These are phyloP conservation scores for Botrytis squamosa DNA, from an alignment of 2,329 filamentous ascomycete genomes.

Conservation along the genomic window DNA sequence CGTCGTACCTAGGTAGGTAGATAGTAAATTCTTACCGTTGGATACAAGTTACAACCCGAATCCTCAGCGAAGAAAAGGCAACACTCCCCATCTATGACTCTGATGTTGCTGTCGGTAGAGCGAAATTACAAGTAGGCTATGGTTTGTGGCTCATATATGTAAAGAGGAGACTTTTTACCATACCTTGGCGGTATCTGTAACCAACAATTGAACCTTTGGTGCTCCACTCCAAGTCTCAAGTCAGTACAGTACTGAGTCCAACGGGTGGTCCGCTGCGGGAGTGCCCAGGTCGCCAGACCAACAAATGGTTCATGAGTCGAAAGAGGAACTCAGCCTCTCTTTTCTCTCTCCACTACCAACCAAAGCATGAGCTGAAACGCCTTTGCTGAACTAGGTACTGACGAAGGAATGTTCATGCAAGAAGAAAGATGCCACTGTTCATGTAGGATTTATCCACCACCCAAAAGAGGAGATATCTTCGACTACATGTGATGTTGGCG, in stretches of 20 bases:
- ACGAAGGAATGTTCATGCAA: constrained; percentile 15
- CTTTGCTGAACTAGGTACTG: background rate
- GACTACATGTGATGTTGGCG: constrained; percentile 11
- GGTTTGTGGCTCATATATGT: constrained; percentile 1
- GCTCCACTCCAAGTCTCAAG: background rate
- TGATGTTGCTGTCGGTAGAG: background rate
- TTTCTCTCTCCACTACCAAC: constrained; percentile 5
- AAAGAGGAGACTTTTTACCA: background rate
- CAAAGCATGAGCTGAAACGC: constrained; percentile 7
- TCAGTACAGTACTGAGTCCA: background rate
- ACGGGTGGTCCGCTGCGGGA: constrained; percentile 13
- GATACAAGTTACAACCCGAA: background rate
- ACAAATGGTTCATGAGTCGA: background rate
- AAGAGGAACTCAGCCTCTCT: constrained; percentile 12
- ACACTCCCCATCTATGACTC: constrained; percentile 3
- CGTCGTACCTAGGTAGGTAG: background rate
- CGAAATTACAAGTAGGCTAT: constrained; percentile 5
- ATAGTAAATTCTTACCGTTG: background rate
- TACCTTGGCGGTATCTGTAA: background rate
- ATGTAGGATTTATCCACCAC: constrained; percentile 14
- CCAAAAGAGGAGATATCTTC: constrained; percentile 14
- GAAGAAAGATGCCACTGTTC: background rate
- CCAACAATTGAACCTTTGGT: background rate
- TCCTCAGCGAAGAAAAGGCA: background rate
- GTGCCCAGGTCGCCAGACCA: constrained; percentile 14